Conservation (phyloP, 441 rosid species). For the Manihot esculenta region DNA sequence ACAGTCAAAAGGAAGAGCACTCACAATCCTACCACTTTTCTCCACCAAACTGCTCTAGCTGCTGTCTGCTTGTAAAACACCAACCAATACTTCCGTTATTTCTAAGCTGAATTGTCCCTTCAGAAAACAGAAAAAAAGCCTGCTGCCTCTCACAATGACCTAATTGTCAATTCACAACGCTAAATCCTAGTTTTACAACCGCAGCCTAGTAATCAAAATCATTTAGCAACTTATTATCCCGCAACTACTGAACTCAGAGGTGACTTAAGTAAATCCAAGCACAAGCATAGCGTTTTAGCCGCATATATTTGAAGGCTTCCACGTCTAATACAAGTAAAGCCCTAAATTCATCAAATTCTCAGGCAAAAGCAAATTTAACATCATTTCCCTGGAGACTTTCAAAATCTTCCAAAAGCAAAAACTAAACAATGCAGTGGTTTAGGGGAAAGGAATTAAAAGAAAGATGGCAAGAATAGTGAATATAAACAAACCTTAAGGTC, state of each 20-base stretch:
- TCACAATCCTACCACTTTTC: too few relatives aligned
- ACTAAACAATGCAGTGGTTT: not conserved
- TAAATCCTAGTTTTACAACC: not conserved
- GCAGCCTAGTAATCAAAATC: not conserved
- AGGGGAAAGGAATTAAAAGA: not conserved
- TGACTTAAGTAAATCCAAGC: not conserved
- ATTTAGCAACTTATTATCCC: not conserved
- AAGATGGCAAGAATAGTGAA: not conserved
- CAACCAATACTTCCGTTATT: not conserved
- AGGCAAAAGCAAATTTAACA: too few relatives aligned
- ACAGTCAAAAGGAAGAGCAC: too few relatives aligned
- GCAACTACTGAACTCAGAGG: not conserved
- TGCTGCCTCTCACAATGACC: not conserved
- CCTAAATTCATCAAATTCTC: too few relatives aligned
- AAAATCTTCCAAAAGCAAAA: not conserved
- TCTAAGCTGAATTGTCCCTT: not conserved
- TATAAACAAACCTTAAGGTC: conserved; percentile 62
- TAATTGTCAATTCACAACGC: not conserved
- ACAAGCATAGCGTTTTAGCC: not conserved
- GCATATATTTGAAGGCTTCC: not conserved
- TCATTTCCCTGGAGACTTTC: not conserved
- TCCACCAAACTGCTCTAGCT: too few relatives aligned
- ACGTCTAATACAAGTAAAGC: not conserved
- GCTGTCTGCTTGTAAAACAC: not conserved
- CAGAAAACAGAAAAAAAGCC: not conserved